Evolutionary conservation across 345 rosid genomes (phyloP).

Genomic region (Eucalyptus tenuipes): DNA sequence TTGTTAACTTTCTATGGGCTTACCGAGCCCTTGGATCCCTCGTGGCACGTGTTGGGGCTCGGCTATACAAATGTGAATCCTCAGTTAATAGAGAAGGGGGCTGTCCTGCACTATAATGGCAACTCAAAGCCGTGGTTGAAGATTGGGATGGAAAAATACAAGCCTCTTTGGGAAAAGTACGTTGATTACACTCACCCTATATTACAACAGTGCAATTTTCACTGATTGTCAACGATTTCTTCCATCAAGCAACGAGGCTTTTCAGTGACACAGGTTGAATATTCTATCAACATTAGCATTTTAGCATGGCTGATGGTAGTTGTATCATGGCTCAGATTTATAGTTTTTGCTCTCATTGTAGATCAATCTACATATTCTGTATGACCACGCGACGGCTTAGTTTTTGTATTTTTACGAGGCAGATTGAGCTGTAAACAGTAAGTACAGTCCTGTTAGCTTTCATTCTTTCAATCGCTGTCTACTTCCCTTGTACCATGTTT

Average conservation of each 20-base stretch:
- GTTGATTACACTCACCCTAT: constrained; percentile 77
- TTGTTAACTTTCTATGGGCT: constrained; percentile 81
- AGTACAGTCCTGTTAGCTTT: not conserved
- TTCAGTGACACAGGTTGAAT: not conserved
- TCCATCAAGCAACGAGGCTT: not conserved
- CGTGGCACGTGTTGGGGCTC: constrained; percentile 89
- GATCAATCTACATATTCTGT: not conserved
- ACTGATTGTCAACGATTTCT: constrained; percentile 18
- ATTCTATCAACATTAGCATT: not conserved
- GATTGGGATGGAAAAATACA: constrained; percentile 89
- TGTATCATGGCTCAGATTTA: not conserved
- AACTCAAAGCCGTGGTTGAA: constrained; percentile 97
- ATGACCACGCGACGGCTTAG: not conserved
- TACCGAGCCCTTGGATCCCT: constrained; percentile 65
- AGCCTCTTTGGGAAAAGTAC: constrained; percentile 87
- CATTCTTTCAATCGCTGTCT: not conserved
- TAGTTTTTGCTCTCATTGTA: not conserved
- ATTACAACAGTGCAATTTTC: constrained; percentile 85
- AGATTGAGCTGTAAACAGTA: not conserved
- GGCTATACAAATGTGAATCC: constrained; percentile 81
- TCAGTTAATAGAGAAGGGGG: constrained; percentile 74
- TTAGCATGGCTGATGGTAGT: not conserved
- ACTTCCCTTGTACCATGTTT: not conserved
- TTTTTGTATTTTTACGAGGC: not conserved
- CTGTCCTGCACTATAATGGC: constrained; percentile 90